These are phyloP conservation scores for Ophiosphaerella korrae DNA, from an alignment of 2,329 filamentous ascomycete genomes.

Conservation along the genomic window DNA sequence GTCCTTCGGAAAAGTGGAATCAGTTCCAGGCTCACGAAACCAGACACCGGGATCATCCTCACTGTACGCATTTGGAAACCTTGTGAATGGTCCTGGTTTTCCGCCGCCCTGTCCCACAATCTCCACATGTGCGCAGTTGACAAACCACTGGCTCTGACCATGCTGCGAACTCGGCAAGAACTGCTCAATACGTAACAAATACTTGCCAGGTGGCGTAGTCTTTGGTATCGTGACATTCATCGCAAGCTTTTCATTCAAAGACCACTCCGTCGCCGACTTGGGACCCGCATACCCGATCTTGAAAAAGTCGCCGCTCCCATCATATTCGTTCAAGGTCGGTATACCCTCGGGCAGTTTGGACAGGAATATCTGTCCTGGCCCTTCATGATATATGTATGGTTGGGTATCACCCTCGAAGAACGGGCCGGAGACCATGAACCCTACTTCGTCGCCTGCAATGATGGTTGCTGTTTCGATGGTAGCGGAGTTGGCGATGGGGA, in stretches of 20 bases:
- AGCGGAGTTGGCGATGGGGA: constrained; percentile 10
- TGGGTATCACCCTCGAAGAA: constrained; percentile 10
- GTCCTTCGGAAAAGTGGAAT: constrained; percentile 6
- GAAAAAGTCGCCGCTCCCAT: constrained; percentile 22
- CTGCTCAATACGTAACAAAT: constrained; percentile 24
- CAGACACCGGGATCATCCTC: constrained; percentile 19
- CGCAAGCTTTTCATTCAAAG: background rate
- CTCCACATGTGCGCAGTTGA: constrained; percentile 24
- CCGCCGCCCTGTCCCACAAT: constrained; percentile 16
- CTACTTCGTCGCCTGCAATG: constrained; percentile 10
- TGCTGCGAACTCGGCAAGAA: constrained; percentile 7
- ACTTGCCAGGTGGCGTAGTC: constrained; percentile 24
- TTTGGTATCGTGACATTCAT: constrained; percentile 22
- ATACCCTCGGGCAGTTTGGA: constrained; percentile 12
- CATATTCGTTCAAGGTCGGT: constrained; percentile 14
- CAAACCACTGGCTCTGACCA: constrained; percentile 19
- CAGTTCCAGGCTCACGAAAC: constrained; percentile 15
- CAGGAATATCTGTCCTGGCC: constrained; percentile 22
- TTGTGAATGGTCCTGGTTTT: constrained; percentile 7
- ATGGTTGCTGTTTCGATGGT: constrained; percentile 21
- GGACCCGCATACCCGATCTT: constrained; percentile 20
- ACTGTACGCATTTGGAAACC: constrained; percentile 20
- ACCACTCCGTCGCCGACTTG: constrained; percentile 9
- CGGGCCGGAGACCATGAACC: constrained; percentile 18
- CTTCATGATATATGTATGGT: constrained; percentile 19